Evolutionary conservation across 345 rosid species (phyloP).

Genomic region (Acer campestre): DNA sequence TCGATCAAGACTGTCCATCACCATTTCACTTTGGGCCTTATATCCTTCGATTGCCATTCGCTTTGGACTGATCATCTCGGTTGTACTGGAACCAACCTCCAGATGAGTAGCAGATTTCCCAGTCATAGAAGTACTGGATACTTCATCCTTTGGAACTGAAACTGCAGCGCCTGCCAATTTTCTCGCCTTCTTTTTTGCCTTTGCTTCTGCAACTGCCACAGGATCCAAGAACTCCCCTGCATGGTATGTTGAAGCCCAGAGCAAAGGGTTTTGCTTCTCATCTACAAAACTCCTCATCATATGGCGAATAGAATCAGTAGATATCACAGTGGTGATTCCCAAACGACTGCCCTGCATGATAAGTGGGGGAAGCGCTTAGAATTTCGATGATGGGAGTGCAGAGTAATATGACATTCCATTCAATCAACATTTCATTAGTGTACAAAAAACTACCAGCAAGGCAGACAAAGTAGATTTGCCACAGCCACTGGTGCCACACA

Average conservation of each 20-base stretch:
- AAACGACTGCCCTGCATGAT: conserved; percentile 66
- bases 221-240: conserved; percentile 95
- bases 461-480: conserved; percentile 99
- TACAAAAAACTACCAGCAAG: conserved; percentile 67
- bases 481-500: conserved; percentile 99
- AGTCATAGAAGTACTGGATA: conserved; percentile 33
- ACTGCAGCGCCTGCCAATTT: conserved; percentile 54
- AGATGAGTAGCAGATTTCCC: conserved; percentile 46
- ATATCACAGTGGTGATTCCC: conserved; percentile 92
- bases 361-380: neutral
- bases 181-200: conserved; percentile 71
- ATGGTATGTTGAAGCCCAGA: conserved; percentile 99
- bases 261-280: conserved; percentile 87
- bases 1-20: conserved; percentile 97
- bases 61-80: conserved; percentile 66
- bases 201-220: conserved; percentile 91
- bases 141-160: conserved; percentile 48
- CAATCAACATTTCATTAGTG: neutral
- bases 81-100: conserved; percentile 40
- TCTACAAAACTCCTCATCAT: conserved; percentile 99
- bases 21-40: conserved; percentile 99
- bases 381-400: neutral
- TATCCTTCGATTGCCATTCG: conserved; percentile 97
- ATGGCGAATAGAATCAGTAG: conserved; percentile 95
- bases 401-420: neutral